Base-by-base conservation (phyloP, 441 rosid genomes). In the Pelargonium cotyledonis region DNA sequence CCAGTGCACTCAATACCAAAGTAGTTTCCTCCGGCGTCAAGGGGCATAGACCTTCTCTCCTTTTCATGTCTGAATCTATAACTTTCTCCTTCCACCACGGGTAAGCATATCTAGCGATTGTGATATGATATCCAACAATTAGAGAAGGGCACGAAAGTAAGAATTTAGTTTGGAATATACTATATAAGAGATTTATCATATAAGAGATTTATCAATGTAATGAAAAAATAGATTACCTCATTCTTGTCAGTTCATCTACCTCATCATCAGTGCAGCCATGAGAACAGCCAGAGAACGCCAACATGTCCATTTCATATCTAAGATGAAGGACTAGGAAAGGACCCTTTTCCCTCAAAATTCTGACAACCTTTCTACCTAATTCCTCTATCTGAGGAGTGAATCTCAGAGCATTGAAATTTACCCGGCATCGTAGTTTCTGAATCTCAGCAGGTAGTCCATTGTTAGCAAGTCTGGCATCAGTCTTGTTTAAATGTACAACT, bases 1-100 rank as follows among this genome's bases (percentile, higher is more conserved):
- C 89, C 5, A 86, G 67, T 0, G 88, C 89, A 10, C 76, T 75
- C 69, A 88, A 75, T 15, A 85, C 78, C 15, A 88, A 81, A 62
- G 88, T 85, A 21, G 90, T 88, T 85, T 88, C 93, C 71, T 88
- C 93, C 0, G 93, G 93, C 23, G 90, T 83, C 68, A 86, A 82
- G 47, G 93, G 93, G 73, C 93, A 88, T 65, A 80, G 70, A 15
- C 93, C 93, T 75, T 85, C 90, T 76, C 77, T 85, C 68, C 93
- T 88, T 76, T 83, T 88, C 80, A 76, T 65, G 46, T 78, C 83
- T 0, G 93, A 86, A 75, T 88, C 81, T 55, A 88, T 86, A 14
- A 83, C 80, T 74, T 88, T 88, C 72, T 88, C 90, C 73, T 85
- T 88, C 93, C 93, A 88, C 90, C 89, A 88, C 7, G 90, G 90